phyloP scores from a whole-genome alignment of 2,329 filamentous ascomycete species.

The Diaporthe sp. region DNA sequence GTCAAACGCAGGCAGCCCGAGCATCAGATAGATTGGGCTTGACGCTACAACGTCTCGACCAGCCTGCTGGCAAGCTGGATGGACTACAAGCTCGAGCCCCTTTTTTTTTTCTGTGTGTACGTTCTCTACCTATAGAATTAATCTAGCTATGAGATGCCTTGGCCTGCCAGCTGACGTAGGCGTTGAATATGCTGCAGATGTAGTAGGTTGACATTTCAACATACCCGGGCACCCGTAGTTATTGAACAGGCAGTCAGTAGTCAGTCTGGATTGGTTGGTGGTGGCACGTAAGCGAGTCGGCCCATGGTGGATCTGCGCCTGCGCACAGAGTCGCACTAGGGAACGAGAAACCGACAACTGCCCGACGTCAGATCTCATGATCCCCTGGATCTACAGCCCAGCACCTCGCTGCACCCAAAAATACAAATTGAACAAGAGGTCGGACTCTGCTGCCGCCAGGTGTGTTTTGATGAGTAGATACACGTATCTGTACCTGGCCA shows the following conservation, averaged over 20 bases:
- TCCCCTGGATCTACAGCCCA: conserved; percentile 16
- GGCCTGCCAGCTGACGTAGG: background rate
- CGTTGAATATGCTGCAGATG: background rate
- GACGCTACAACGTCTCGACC: background rate
- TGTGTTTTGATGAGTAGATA: background rate
- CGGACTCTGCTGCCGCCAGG: background rate
- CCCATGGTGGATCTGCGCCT: conserved; percentile 7
- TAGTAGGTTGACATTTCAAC: background rate
- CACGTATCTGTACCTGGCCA: background rate
- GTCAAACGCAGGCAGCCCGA: conserved; percentile 11
- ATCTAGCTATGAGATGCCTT: background rate
- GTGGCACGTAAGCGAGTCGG: background rate
- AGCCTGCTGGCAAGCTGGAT: background rate
- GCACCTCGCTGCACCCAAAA: conserved; percentile 1
- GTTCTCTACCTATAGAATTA: no score
- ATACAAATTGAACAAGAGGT: background rate
- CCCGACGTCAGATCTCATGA: conserved; percentile 36
- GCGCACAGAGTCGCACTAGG: conserved; percentile 15
- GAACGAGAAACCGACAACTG: conserved; percentile 5
- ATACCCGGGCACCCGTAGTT: no score
- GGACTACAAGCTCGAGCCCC: background rate
- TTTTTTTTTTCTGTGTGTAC: background rate
- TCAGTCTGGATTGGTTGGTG: background rate
- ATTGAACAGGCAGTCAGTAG: background rate
- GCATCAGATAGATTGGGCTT: conserved; percentile 32